Conservation (phyloP, 2,329 filamentous ascomycete genomes). For the Sphaerulina musiva region DNA sequence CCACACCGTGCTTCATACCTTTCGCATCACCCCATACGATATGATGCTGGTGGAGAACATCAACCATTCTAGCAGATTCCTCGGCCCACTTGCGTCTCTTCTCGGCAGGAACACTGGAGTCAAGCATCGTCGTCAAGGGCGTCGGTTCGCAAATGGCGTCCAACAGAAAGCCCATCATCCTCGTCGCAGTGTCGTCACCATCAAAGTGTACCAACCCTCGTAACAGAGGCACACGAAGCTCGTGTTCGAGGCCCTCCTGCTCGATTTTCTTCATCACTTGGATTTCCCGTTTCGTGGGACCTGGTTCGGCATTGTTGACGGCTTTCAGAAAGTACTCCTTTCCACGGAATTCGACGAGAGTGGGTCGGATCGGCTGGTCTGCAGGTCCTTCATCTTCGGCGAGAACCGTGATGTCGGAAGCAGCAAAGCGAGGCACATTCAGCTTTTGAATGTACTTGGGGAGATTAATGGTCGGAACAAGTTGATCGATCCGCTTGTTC, state of each 20-base stretch:
- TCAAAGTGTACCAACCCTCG: conserved; percentile 27
- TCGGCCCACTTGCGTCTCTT: conserved; percentile 30
- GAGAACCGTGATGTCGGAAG: conserved; percentile 26
- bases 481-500: conserved; percentile 20
- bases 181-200: conserved; percentile 10
- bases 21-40: conserved; percentile 39
- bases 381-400: conserved; percentile 18
- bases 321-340: conserved; percentile 31
- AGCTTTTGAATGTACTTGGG: conserved; percentile 34
- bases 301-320: conserved; percentile 28
- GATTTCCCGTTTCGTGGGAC: conserved; percentile 33
- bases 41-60: conserved; percentile 31
- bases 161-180: conserved; percentile 34
- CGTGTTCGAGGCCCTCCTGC: conserved; percentile 23
- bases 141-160: conserved; percentile 30
- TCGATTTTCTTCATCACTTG: conserved; percentile 29
- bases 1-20: background rate
- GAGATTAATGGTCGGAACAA: conserved; percentile 28
- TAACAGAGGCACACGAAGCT: conserved; percentile 30
- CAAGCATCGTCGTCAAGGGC: conserved; percentile 31
- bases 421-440: conserved; percentile 22
- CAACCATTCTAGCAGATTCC: conserved; percentile 26
- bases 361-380: conserved; percentile 28
- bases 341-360: conserved; percentile 17
- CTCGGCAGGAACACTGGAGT: conserved; percentile 26